These are phyloP conservation scores for Boletus fagicola DNA, from an alignment of 768 basidiomycete genomes.

Conservation along the genomic window DNA sequence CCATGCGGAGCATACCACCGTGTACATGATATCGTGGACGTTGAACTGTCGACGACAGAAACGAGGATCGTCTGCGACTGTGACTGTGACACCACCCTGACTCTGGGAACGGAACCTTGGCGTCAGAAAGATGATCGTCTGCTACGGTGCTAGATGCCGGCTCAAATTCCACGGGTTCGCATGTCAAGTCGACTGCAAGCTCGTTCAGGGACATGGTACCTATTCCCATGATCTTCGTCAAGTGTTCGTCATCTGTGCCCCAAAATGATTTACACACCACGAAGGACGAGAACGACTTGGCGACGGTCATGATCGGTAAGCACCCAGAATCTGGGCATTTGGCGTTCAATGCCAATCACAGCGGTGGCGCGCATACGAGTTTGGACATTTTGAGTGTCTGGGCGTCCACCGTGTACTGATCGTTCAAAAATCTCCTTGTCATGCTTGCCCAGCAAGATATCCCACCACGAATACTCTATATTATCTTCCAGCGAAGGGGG, in stretches of 20 bases:
- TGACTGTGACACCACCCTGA: conserved; percentile 21
- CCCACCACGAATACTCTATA: conserved; percentile 75
- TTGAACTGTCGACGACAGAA: conserved; percentile 17
- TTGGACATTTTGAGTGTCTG: conserved; percentile 22
- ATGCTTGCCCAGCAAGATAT: conserved; percentile 73
- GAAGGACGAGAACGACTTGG: conserved; percentile 73
- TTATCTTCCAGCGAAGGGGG: conserved; percentile 24
- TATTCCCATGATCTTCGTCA: conserved; percentile 22
- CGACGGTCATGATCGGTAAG: conserved; percentile 73
- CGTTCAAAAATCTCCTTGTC: conserved; percentile 81
- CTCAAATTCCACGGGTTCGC: conserved; percentile 67
- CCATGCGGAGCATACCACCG: conserved; percentile 78
- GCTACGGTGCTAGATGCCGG: conserved; percentile 43
- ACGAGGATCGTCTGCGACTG: conserved; percentile 27
- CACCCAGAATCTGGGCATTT: conserved; percentile 85
- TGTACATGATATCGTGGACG: conserved; percentile 61
- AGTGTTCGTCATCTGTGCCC: not conserved
- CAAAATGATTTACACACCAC: conserved; percentile 42
- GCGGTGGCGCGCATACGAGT: conserved; percentile 54
- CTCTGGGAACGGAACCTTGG: conserved; percentile 38
- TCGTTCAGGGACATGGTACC: conserved; percentile 88
- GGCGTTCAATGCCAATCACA: conserved; percentile 61
- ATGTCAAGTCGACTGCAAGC: conserved; percentile 81
- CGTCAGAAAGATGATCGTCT: conserved; percentile 31
- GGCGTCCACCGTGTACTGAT: conserved; percentile 38